Evolutionary conservation across 148 eudicot genomes (phyloP).

Genomic region (Bassia scoparia): DNA sequence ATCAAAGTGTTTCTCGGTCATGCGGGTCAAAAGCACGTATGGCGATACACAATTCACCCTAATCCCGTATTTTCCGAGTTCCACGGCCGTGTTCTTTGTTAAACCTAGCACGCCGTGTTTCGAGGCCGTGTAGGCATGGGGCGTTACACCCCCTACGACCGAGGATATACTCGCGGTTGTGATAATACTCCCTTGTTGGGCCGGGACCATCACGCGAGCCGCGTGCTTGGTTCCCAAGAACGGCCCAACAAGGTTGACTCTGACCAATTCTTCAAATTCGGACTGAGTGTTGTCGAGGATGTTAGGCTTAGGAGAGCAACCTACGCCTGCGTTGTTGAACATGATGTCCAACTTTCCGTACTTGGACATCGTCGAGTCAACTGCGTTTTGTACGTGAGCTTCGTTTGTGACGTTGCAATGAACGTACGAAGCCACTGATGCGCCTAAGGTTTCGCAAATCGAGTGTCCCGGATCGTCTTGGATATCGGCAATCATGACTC

Average conservation of each 20-base stretch:
- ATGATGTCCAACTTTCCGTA: conserved; percentile 54
- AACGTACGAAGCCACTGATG: conserved; percentile 36
- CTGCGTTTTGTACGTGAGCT: conserved; percentile 39
- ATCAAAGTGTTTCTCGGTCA: conserved; percentile 7
- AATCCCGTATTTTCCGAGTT: conserved; percentile 36
- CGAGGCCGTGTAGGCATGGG: conserved; percentile 30
- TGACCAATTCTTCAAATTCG: conserved; percentile 27
- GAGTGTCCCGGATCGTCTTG: conserved; percentile 41
- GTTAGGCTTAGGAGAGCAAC: not conserved
- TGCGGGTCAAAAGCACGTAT: conserved; percentile 17
- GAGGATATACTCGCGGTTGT: conserved; percentile 26
- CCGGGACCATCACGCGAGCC: conserved; percentile 38
- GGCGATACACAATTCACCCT: conserved; percentile 44
- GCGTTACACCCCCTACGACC: conserved; percentile 16
- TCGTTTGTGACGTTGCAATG: conserved; percentile 51
- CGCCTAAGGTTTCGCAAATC: conserved; percentile 31
- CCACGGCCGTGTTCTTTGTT: conserved; percentile 28
- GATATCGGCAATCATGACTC: conserved; percentile 53
- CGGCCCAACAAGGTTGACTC: conserved; percentile 31
- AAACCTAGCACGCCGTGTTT: conserved; percentile 39
- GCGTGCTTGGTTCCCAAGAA: conserved; percentile 41
- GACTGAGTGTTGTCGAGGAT: conserved; percentile 19
- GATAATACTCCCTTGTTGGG: conserved; percentile 29
- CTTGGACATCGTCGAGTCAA: conserved; percentile 39
- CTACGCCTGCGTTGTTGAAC: conserved; percentile 46